Percentiles rank a stretch among this genome's conserved stretches.
Evolutionary conservation across 169 alveolate species (phyloP).

Genomic region (Sarcocystis neurona): DNA sequence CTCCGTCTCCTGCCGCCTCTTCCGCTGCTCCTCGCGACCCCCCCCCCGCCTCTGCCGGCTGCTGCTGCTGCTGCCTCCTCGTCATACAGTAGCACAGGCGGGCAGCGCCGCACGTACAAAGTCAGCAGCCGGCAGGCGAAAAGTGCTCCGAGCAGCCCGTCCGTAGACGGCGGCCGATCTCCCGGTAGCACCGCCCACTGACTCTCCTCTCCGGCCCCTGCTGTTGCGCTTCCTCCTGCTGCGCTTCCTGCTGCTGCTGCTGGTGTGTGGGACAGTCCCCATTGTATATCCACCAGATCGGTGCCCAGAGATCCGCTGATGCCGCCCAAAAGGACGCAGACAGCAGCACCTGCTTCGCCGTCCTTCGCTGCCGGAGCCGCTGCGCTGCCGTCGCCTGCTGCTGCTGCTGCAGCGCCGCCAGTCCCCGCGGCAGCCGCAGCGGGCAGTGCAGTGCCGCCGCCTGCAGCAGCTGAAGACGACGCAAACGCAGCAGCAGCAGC

Average conservation of each 20-base stretch:
- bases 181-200: too few relatives aligned
- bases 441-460: not conserved
- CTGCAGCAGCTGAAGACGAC: not conserved
- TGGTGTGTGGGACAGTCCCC: not conserved
- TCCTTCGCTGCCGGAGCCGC: not conserved
- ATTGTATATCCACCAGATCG: not conserved
- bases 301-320: conserved; percentile 7
- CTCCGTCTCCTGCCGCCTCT: too few relatives aligned
- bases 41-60: not conserved
- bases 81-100: conserved; percentile 21
- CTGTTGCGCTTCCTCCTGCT: not conserved
- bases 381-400: too few relatives aligned
- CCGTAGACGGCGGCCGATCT: not conserved
- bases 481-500: conserved; percentile 18
- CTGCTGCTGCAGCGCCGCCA: too few relatives aligned
- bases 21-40: too few relatives aligned
- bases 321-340: not conserved
- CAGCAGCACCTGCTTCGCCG: not conserved
- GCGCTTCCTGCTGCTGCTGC: not conserved
- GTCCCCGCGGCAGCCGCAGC: conserved; percentile 13
- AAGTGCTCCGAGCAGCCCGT: conserved; percentile 18
- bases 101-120: conserved; percentile 35
- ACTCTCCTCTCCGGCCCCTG: not conserved
- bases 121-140: conserved; percentile 5
- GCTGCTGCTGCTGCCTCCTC: not conserved